Percentiles rank a stretch among this genome's conserved stretches.
Conservation (phyloP, 163 green algal genomes). For the Chlamydomonas reinhardtii region DNA sequence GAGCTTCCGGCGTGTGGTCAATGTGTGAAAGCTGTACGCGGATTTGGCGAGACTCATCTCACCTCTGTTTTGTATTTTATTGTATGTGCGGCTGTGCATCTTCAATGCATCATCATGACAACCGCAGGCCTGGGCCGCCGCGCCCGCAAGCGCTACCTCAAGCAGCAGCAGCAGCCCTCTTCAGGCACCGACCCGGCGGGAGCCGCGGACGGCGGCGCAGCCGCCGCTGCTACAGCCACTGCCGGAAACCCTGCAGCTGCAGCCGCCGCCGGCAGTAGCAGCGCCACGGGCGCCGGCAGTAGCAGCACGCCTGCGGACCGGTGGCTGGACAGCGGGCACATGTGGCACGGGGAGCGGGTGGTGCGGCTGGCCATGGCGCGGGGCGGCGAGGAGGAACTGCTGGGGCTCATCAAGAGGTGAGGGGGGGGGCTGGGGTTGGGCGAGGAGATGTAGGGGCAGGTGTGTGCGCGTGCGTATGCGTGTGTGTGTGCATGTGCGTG, state of each 20-base stretch:
- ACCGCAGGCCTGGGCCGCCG: constrained; percentile 48
- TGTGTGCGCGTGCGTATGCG: constrained; percentile 28
- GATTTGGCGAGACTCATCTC: too few relatives aligned
- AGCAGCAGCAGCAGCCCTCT: constrained; percentile 39
- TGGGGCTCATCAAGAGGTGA: constrained; percentile 67
- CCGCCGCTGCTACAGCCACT: neutral
- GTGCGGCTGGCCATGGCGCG: constrained; percentile 63
- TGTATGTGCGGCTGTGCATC: neutral
- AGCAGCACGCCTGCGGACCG: neutral
- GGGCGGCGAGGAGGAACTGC: constrained; percentile 76
- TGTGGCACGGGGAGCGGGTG: constrained; percentile 78
- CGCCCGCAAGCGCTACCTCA: constrained; percentile 40
- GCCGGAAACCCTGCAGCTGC: neutral
- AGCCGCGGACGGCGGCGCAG: neutral
- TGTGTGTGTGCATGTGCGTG: neutral
- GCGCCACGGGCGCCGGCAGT: too few relatives aligned
- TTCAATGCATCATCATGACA: too few relatives aligned
- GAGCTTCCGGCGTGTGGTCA: too few relatives aligned
- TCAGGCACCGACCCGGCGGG: neutral
- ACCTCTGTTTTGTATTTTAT: too few relatives aligned
- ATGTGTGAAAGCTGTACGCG: too few relatives aligned
- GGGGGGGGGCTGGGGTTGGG: too few relatives aligned
- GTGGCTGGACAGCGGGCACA: constrained; percentile 62
- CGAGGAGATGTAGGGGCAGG: neutral
- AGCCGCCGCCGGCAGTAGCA: neutral